Percentiles rank a stretch among this genome's conserved stretches.
Evolutionary conservation across 2,329 filamentous ascomycete species (phyloP).

Genomic region (Alternaria arborescens): DNA sequence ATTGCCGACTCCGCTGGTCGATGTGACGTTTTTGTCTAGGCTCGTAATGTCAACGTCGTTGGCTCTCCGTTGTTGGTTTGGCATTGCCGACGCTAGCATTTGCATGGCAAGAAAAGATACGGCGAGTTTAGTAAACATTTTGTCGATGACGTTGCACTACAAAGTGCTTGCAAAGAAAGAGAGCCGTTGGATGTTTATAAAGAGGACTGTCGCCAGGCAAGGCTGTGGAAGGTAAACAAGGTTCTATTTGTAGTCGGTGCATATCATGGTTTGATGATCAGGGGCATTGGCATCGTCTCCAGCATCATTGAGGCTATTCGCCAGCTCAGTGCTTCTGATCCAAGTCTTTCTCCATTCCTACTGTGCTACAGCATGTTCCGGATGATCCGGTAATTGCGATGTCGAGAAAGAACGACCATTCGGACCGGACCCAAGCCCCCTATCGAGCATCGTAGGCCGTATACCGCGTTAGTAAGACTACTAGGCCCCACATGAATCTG

Average conservation of each 20-base stretch:
- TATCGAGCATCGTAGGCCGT: background rate
- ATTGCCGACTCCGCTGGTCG: conserved; percentile 15
- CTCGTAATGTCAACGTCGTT: conserved; percentile 10
- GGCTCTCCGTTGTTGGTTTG: conserved; percentile 1
- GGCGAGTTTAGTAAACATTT: conserved; percentile 5
- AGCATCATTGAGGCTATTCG: background rate
- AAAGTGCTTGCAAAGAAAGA: background rate
- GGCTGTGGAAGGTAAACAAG: background rate
- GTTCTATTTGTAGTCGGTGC: conserved; percentile 5
- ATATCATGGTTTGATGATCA: conserved; percentile 2
- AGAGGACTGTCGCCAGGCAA: background rate
- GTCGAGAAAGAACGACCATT: background rate
- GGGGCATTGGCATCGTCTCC: background rate
- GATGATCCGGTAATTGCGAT: conserved; percentile 9
- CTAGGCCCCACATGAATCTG: background rate
- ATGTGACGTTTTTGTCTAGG: conserved; percentile 15
- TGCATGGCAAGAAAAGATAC: conserved; percentile 9
- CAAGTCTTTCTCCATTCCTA: background rate
- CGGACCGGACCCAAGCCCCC: conserved; percentile 5
- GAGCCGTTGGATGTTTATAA: background rate
- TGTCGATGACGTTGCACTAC: background rate
- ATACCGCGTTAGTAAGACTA: background rate
- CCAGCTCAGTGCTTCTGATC: conserved; percentile 1
- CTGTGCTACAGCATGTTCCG: background rate
- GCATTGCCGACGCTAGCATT: conserved; percentile 10